Conservation (phyloP, 257 asterid genomes). For the Solanum dulcamara region DNA sequence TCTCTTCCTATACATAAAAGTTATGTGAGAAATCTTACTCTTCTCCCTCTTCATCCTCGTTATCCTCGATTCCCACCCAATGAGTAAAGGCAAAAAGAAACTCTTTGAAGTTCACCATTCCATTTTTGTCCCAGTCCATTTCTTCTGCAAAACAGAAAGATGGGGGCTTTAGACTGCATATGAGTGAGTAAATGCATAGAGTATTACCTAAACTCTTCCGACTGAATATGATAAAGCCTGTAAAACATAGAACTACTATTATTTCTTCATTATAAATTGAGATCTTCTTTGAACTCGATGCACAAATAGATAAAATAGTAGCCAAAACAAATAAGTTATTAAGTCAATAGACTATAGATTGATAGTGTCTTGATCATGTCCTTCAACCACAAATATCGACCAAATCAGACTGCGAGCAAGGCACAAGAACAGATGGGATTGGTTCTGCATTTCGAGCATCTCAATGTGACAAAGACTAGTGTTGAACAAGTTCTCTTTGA, state of each 20-base stretch:
- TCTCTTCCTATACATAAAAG: background rate
- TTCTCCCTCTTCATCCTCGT: constrained; percentile 42
- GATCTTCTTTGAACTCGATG: background rate
- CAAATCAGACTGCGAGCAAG: background rate
- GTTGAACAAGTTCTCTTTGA: background rate
- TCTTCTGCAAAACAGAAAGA: constrained; percentile 49
- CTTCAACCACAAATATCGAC: background rate
- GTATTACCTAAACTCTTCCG: background rate
- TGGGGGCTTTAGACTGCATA: background rate
- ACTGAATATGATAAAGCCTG: background rate
- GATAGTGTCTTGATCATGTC: background rate
- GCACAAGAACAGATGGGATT: background rate
- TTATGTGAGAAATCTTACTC: constrained; percentile 1
- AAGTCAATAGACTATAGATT: background rate
- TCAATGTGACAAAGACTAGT: background rate
- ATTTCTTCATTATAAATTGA: background rate
- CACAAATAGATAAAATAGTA: background rate
- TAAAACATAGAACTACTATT: background rate
- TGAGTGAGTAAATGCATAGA: background rate
- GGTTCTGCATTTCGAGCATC: background rate
- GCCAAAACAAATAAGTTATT: background rate
- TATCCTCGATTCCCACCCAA: constrained; percentile 83
- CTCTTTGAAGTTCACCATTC: constrained; percentile 82
- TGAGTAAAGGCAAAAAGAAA: constrained; percentile 81
- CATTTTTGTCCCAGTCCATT: constrained; percentile 97